Percentiles rank a stretch among this genome's conserved stretches.
These are phyloP conservation scores for Tolypocladium nubicola DNA, from an alignment of 2,329 filamentous ascomycete species.

Conservation along the genomic window DNA sequence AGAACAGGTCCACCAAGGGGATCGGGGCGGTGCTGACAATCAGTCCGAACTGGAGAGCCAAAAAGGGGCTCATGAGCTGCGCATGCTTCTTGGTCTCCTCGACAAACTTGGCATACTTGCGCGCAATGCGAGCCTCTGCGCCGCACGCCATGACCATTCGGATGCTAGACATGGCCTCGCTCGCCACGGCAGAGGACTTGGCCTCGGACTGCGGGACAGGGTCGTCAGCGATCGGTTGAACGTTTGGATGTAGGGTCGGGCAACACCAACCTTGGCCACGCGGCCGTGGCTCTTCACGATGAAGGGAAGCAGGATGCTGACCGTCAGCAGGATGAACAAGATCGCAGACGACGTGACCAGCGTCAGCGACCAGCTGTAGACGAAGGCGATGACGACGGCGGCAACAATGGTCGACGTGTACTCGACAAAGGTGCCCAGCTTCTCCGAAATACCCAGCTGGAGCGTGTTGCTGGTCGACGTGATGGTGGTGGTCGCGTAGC, in stretches of 20 bases:
- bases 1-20: conserved; percentile 1
- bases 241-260: not conserved
- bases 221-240: not conserved
- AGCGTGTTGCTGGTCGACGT: conserved; percentile 53
- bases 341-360: conserved; percentile 47
- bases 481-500: conserved; percentile 51
- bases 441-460: conserved; percentile 56
- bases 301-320: conserved; percentile 40
- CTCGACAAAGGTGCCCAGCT: conserved; percentile 48
- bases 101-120: conserved; percentile 44
- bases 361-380: conserved; percentile 47
- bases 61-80: conserved; percentile 36
- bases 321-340: conserved; percentile 41
- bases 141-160: conserved; percentile 54
- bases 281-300: conserved; percentile 40
- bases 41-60: conserved; percentile 41
- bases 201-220: conserved; percentile 31
- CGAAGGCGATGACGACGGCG: conserved; percentile 44
- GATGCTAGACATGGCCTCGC: conserved; percentile 48
- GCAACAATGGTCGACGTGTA: conserved; percentile 40
- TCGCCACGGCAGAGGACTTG: conserved; percentile 48
- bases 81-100: conserved; percentile 41
- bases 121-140: conserved; percentile 42
- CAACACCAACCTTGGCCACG: conserved; percentile 24
- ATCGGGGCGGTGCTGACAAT: conserved; percentile 20